A percentile compares a stretch with the other conserved stretches of the same genome.
Conservation (phyloP, 2,329 filamentous ascomycete species). For the Didymella pinodella region DNA sequence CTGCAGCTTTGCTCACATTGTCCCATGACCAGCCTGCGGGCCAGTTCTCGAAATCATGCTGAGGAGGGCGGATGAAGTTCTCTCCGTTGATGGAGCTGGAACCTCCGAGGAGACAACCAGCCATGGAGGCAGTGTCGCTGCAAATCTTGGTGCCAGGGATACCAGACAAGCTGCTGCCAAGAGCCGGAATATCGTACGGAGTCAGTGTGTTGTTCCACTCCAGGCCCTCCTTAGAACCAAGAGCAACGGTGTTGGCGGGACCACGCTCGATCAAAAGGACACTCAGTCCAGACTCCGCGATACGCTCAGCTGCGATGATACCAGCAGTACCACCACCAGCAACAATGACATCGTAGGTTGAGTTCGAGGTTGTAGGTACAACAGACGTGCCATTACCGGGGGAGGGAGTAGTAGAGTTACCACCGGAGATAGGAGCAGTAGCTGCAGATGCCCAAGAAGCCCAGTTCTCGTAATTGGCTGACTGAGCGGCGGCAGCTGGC, state of each 20-base stretch:
- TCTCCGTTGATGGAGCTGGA: constrained; percentile 60
- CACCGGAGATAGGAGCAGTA: constrained; percentile 17
- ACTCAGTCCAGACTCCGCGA: constrained; percentile 19
- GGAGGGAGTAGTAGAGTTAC: constrained; percentile 17
- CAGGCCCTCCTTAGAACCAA: constrained; percentile 14
- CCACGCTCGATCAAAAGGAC: constrained; percentile 22
- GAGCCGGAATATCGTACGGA: constrained; percentile 17
- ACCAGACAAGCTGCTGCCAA: constrained; percentile 18
- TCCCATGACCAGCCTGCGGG: constrained; percentile 33
- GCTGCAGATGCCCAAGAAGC: constrained; percentile 27
- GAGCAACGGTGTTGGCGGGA: constrained; percentile 17
- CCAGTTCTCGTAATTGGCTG: constrained; percentile 34
- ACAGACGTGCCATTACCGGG: constrained; percentile 19
- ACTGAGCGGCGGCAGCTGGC: constrained; percentile 28
- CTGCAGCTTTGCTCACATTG: constrained; percentile 29
- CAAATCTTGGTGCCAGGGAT: constrained; percentile 23
- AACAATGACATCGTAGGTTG: constrained; percentile 23
- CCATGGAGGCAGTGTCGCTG: constrained; percentile 23
- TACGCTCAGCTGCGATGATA: constrained; percentile 22
- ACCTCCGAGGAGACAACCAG: constrained; percentile 42
- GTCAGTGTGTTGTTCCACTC: constrained; percentile 21
- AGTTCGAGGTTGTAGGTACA: constrained; percentile 35
- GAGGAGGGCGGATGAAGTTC: constrained; percentile 62
- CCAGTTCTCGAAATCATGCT: constrained; percentile 35
- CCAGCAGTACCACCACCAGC: constrained; percentile 22